These are phyloP conservation scores for Sparassis latifolia DNA, from an alignment of 1,284 basidiomycete genomes.

Conservation along the genomic window DNA sequence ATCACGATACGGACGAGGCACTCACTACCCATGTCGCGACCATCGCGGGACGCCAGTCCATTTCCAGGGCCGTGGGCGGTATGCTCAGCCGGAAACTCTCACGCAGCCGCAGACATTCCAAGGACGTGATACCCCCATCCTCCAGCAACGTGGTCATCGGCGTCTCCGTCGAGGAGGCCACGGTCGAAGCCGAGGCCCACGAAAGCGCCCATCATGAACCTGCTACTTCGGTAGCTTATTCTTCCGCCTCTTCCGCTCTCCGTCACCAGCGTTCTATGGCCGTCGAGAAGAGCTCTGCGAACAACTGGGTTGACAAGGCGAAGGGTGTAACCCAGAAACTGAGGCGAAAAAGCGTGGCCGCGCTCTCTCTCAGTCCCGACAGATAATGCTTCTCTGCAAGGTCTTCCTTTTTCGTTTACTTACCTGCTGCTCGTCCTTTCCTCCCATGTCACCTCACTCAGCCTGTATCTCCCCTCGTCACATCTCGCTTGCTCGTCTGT, in stretches of 20 bases:
- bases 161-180: conserved; percentile 54
- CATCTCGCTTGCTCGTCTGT: background rate
- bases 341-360: conserved; percentile 35
- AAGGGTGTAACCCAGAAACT: conserved; percentile 45
- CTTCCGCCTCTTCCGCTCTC: background rate
- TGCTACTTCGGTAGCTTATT: background rate
- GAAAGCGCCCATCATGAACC: conserved; percentile 21
- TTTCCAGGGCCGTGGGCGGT: conserved; percentile 42
- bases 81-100: conserved; percentile 49
- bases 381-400: background rate
- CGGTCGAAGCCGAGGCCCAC: conserved; percentile 33
- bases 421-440: background rate
- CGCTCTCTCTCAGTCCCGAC: conserved; percentile 3
- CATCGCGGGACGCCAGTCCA: conserved; percentile 42
- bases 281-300: conserved; percentile 16
- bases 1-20: conserved; percentile 35
- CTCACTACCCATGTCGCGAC: conserved; percentile 53
- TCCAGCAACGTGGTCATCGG: conserved; percentile 37
- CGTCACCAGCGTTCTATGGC: conserved; percentile 5
- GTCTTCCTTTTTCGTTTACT: background rate
- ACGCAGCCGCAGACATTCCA: conserved; percentile 36
- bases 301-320: conserved; percentile 40
- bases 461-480: background rate
- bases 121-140: conserved; percentile 15
- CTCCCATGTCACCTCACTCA: too few species aligned